Evolutionary conservation across 2,329 filamentous ascomycete genomes (phyloP).

Genomic region (Lomentospora prolificans): DNA sequence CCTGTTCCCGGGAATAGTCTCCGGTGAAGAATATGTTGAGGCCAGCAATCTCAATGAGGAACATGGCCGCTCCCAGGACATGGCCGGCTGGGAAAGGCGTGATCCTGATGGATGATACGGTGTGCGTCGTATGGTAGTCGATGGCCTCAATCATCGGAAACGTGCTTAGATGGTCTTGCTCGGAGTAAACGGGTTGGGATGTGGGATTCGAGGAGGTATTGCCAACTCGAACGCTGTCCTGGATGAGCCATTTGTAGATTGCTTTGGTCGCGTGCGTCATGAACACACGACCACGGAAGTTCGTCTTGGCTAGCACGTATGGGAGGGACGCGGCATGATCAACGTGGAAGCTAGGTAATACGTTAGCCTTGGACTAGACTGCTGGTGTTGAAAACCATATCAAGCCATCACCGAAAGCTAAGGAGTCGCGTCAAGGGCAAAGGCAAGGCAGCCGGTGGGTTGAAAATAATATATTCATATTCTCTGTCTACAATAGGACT

Average conservation of each 20-base stretch:
- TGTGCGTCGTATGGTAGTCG: slow-evolving; percentile 96
- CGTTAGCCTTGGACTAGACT: neutral
- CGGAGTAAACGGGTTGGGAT: slow-evolving; percentile 78
- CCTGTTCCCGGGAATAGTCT: slow-evolving; percentile 92
- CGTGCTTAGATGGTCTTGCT: slow-evolving; percentile 88
- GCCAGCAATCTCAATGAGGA: slow-evolving; percentile 91
- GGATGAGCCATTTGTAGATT: slow-evolving; percentile 99
- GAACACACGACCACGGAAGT: slow-evolving; percentile 92
- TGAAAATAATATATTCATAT: slow-evolving; percentile 3
- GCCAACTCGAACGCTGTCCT: slow-evolving; percentile 88
- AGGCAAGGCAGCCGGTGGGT: neutral
- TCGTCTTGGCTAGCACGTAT: slow-evolving; percentile 95
- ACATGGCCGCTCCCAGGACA: slow-evolving; percentile 98
- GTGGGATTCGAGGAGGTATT: slow-evolving; percentile 54
- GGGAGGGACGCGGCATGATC: slow-evolving; percentile 98
- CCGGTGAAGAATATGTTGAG: slow-evolving; percentile 96
- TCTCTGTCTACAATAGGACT: slow-evolving; percentile 1
- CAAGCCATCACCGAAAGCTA: neutral
- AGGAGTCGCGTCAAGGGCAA: neutral
- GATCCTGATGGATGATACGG: slow-evolving; percentile 90
- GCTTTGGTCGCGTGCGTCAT: slow-evolving; percentile 99
- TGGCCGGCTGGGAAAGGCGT: slow-evolving; percentile 96
- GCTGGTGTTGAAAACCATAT: neutral
- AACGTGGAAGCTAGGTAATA: slow-evolving; percentile 70
- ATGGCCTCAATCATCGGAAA: slow-evolving; percentile 94